Conservation (phyloP, 306 rosid genomes). For the Quercus wislizeni region DNA sequence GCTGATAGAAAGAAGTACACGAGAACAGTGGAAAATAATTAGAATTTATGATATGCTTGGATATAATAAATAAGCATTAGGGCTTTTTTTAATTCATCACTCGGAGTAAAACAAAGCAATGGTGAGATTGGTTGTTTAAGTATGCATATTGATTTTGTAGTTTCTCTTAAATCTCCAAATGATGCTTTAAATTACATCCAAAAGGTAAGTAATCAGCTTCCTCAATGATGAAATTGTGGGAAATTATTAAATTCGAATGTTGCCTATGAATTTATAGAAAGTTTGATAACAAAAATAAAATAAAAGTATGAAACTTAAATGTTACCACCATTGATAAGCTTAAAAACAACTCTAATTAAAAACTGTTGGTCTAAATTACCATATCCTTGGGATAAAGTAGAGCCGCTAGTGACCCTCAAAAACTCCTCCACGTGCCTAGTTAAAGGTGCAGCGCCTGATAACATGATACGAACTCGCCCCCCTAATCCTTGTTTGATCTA, state of each 20-base stretch:
- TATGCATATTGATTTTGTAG: not conserved
- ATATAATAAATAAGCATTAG: not conserved
- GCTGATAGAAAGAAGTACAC: conserved; percentile 8
- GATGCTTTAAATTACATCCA: not conserved
- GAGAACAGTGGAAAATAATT: not conserved
- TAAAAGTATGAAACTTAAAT: too few species aligned
- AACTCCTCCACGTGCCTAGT: conserved; percentile 84
- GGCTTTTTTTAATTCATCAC: not conserved
- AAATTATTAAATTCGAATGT: too few species aligned
- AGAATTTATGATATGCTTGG: not conserved
- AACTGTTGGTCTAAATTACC: conserved; percentile 38
- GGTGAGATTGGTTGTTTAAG: not conserved
- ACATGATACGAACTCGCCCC: conserved; percentile 66
- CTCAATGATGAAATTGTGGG: too few species aligned
- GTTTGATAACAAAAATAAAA: too few species aligned
- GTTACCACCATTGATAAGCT: too few species aligned
- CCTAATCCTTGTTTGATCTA: conserved; percentile 81
- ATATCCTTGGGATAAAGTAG: conserved; percentile 82
- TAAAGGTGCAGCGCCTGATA: conserved; percentile 92
- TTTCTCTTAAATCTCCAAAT: not conserved
- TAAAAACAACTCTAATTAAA: not conserved
- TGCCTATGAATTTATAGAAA: too few species aligned
- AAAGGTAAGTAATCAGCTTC: too few species aligned
- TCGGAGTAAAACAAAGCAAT: too few species aligned
- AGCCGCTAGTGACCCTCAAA: conserved; percentile 71